Evolutionary conservation across 78 protist species (phyloP).

Genomic region (Dictyostelium capitatum): DNA sequence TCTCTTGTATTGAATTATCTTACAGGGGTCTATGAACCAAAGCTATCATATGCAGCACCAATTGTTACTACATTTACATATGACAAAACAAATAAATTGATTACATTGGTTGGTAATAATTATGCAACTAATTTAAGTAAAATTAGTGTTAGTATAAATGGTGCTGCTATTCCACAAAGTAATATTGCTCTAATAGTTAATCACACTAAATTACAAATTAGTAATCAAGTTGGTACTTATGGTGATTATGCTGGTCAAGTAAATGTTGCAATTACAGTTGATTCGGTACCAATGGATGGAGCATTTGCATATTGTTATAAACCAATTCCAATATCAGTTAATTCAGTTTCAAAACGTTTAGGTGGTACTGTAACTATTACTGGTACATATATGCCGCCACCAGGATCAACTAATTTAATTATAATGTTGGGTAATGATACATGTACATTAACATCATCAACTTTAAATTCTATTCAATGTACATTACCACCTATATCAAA

Average conservation of each 20-base stretch:
- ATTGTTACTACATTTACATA: not conserved
- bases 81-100: not conserved
- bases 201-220: not conserved
- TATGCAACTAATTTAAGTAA: not conserved
- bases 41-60: not conserved
- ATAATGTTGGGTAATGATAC: too few species aligned
- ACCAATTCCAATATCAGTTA: not conserved
- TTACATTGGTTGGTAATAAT: not conserved
- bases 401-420: too few species aligned
- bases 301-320: not conserved
- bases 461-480: too few species aligned
- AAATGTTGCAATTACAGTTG: not conserved
- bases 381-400: too few species aligned
- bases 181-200: not conserved
- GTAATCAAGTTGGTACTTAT: too few species aligned
- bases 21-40: too few species aligned
- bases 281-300: not conserved
- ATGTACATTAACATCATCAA: too few species aligned
- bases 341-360: not conserved
- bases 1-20: too few species aligned
- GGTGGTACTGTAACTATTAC: not conserved
- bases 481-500: too few species aligned
- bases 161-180: not conserved
- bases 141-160: not conserved
- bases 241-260: not conserved